Percentiles rank a stretch among this genome's conserved stretches.
Conservation (phyloP, 257 asterid genomes). For the Gentiana dahurica region DNA sequence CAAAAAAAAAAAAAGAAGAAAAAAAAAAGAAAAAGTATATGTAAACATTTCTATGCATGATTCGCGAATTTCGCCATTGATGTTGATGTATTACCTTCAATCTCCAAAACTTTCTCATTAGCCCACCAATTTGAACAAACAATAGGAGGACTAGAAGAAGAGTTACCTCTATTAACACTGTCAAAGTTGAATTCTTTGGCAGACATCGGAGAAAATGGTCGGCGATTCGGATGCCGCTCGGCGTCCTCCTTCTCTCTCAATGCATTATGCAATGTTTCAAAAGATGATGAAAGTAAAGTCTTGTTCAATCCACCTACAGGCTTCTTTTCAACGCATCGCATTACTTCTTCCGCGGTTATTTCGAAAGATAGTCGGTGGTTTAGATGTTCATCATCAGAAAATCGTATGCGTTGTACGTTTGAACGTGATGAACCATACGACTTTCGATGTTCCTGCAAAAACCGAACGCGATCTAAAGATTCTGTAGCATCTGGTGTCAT, state of each 20-base stretch:
- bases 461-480: constrained; percentile 19
- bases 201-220: constrained; percentile 71
- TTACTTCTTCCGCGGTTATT: constrained; percentile 49
- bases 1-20: too few species aligned
- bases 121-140: constrained; percentile 73
- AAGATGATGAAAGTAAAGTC: constrained; percentile 18
- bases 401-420: constrained; percentile 19
- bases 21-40: background rate
- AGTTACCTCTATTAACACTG: constrained; percentile 38
- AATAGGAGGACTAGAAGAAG: constrained; percentile 30
- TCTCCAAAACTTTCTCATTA: constrained; percentile 26
- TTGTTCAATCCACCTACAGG: too few species aligned
- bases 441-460: constrained; percentile 32
- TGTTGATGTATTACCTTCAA: constrained; percentile 8
- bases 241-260: constrained; percentile 26
- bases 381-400: constrained; percentile 23
- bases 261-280: constrained; percentile 20
- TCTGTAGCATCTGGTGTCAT: constrained; percentile 57
- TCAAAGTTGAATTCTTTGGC: constrained; percentile 74
- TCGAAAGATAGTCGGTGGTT: constrained; percentile 76
- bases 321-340: constrained; percentile 66
- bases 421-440: constrained; percentile 36
- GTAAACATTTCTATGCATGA: background rate
- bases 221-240: constrained; percentile 28
- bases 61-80: constrained; percentile 5